Conservation (phyloP, 2,329 filamentous ascomycete species). For the Arthrinium phaeospermum region DNA sequence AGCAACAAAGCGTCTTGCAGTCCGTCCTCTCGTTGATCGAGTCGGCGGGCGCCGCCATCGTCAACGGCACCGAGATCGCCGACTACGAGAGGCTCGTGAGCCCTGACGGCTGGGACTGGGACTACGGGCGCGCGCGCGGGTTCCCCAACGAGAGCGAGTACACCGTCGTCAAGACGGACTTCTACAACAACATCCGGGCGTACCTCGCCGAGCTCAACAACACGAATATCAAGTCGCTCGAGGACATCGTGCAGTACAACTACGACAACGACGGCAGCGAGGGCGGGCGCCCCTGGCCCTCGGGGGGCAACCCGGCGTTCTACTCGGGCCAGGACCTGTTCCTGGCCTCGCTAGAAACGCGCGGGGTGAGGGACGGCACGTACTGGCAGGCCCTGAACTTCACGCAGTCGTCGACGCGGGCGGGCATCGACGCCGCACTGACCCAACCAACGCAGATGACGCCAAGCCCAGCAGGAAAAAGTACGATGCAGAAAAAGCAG, state of each 20-base stretch:
- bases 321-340: conserved; percentile 75
- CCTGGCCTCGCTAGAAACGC: conserved; percentile 64
- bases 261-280: conserved; percentile 68
- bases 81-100: conserved; percentile 66
- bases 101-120: conserved; percentile 76
- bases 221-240: conserved; percentile 64
- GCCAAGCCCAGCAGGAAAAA: no score
- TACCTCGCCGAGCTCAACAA: conserved; percentile 70
- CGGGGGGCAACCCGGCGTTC: conserved; percentile 63
- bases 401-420: conserved; percentile 62
- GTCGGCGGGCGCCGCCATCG: conserved; percentile 67
- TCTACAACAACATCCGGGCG: conserved; percentile 64
- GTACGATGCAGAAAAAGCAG: conserved; percentile 20
- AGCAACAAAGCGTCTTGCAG: conserved; percentile 61
- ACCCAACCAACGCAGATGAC: conserved; percentile 19
- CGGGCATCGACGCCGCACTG: conserved; percentile 74
- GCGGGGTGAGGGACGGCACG: conserved; percentile 66
- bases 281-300: conserved; percentile 65
- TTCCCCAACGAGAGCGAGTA: conserved; percentile 77
- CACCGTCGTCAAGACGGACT: conserved; percentile 74
- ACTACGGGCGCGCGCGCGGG: conserved; percentile 66
- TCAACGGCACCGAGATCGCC: conserved; percentile 74
- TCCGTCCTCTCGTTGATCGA: conserved; percentile 55
- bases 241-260: conserved; percentile 72
- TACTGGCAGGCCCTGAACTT: conserved; percentile 72